Conservation (phyloP, 352 stramenopile species). For the Phytophthora agathidicida region DNA sequence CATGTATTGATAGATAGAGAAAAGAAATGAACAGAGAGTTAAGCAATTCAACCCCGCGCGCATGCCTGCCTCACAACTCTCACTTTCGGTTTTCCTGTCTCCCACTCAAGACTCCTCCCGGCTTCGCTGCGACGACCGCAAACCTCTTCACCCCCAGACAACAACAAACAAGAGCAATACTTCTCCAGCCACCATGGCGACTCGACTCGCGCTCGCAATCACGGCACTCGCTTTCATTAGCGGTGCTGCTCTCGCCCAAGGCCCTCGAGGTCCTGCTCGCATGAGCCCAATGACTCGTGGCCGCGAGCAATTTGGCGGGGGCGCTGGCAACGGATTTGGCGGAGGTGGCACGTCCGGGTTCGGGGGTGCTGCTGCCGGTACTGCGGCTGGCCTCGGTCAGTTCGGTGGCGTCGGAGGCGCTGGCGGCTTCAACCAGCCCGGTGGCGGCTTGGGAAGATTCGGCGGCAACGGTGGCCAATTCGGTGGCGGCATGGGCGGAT, state of each 20-base stretch:
- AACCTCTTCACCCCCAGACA: no score
- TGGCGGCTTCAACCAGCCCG: constrained; percentile 1
- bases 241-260: constrained; percentile 17
- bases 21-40: no score
- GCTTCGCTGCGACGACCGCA: background rate
- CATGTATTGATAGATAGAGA: no score
- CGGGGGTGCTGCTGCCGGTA: background rate
- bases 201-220: constrained; percentile 25
- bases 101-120: constrained; percentile 1
- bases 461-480: background rate
- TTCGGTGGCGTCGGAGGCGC: constrained; percentile 7
- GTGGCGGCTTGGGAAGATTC: background rate
- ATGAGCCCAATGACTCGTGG: constrained; percentile 16
- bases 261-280: constrained; percentile 15
- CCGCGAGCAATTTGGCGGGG: constrained; percentile 23
- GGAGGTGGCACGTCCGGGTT: constrained; percentile 1
- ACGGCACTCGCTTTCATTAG: constrained; percentile 20
- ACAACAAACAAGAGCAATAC: constrained; percentile 5
- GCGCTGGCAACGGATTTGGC: constrained; percentile 6
- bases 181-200: constrained; percentile 13
- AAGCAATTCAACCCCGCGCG: no score
- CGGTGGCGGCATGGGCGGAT: constrained; percentile 1
- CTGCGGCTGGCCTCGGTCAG: constrained; percentile 4
- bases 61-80: no score
- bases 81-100: constrained; percentile 26